These are phyloP conservation scores for Naganishia sp. DNA, from an alignment of 1,284 basidiomycete species.

Conservation along the genomic window DNA sequence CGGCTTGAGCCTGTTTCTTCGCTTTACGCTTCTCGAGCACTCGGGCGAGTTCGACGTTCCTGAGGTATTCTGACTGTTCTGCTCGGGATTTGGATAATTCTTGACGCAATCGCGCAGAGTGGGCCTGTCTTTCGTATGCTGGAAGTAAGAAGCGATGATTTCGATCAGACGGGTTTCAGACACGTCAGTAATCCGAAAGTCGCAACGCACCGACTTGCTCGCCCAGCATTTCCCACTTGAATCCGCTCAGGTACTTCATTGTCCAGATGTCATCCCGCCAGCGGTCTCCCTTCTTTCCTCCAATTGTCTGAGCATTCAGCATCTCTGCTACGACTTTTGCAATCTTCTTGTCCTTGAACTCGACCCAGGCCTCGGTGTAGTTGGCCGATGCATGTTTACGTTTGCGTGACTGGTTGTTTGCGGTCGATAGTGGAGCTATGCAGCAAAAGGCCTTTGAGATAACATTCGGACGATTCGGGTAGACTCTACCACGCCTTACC, in stretches of 20 bases:
- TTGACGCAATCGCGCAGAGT: conserved; percentile 80
- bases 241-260: conserved; percentile 96
- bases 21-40: conserved; percentile 82
- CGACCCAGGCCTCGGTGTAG: conserved; percentile 97
- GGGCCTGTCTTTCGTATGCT: conserved; percentile 92
- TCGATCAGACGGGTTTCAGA: not conserved
- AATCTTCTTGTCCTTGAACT: conserved; percentile 90
- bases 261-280: conserved; percentile 99
- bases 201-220: conserved; percentile 87
- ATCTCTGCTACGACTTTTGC: conserved; percentile 89
- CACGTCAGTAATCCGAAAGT: not conserved
- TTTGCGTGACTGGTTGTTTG: conserved; percentile 27
- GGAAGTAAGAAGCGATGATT: conserved; percentile 4
- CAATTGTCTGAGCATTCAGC: conserved; percentile 95
- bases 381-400: conserved; percentile 69
- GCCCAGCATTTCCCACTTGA: conserved; percentile 99
- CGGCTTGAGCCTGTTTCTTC: conserved; percentile 59
- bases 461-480: too few species aligned
- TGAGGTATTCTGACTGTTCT: conserved; percentile 91
- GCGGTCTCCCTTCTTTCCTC: conserved; percentile 82
- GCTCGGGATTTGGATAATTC: conserved; percentile 84
- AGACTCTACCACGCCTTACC: conserved; percentile 40
- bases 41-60: conserved; percentile 92
- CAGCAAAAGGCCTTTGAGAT: not conserved
- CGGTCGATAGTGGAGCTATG: conserved; percentile 19